phyloP scores from a whole-genome alignment of 2,329 filamentous ascomycete genomes.

The Colletotrichum tamarilloi region DNA sequence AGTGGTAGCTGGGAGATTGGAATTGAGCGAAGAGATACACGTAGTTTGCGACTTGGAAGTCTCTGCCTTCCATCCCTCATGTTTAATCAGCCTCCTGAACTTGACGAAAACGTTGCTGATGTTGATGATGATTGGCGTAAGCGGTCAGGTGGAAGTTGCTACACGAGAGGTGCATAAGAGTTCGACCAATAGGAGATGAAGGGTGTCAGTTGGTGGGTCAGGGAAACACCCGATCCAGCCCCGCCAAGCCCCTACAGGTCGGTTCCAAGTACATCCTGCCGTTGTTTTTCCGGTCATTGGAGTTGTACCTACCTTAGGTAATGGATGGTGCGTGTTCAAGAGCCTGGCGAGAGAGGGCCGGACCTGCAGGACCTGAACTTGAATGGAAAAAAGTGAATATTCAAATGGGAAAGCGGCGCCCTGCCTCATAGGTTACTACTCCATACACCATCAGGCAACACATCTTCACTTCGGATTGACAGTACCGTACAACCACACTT shows the following conservation, averaged over 20 bases:
- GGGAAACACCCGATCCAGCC: neutral
- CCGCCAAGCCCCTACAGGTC: neutral
- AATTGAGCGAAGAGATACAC: neutral
- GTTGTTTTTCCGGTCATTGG: neutral
- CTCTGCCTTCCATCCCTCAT: neutral
- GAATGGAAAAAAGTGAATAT: no score
- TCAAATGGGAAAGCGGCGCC: neutral
- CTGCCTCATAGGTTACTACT: neutral
- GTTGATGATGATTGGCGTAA: slow-evolving; percentile 27
- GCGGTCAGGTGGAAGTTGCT: slow-evolving; percentile 23
- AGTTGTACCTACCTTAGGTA: neutral
- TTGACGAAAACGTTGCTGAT: slow-evolving; percentile 6
- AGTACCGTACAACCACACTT: neutral
- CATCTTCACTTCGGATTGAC: neutral
- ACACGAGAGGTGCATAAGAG: slow-evolving; percentile 39
- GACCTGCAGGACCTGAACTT: no score
- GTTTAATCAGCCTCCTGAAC: slow-evolving; percentile 4
- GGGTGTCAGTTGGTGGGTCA: neutral
- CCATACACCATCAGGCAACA: neutral
- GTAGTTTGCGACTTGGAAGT: neutral
- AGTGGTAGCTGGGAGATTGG: neutral
- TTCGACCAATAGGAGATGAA: slow-evolving; percentile 35
- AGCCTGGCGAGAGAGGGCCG: neutral
- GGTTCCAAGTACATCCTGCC: neutral
- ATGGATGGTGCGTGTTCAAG: no score